Percentiles rank a stretch among this genome's conserved stretches.
Conservation (phyloP, 331 rosid genomes). For the Rhamnella rubrinervis region DNA sequence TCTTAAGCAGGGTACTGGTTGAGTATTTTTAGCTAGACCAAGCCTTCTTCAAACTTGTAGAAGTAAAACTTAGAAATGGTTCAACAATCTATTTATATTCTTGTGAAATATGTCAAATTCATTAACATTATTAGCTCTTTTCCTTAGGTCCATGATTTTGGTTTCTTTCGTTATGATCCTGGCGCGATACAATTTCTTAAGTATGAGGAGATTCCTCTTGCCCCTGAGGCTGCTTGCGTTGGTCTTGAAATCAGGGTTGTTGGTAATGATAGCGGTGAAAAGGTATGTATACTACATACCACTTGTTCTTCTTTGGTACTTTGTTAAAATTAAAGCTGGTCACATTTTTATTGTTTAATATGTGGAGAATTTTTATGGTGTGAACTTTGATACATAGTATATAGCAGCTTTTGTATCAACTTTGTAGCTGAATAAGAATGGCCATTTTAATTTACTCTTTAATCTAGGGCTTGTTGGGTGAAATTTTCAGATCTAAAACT, state of each 20-base stretch:
- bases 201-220: conserved; percentile 90
- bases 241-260: conserved; percentile 97
- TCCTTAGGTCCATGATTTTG: conserved; percentile 92
- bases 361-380: too few species aligned
- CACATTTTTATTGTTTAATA: neutral
- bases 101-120: conserved; percentile 13
- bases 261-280: conserved; percentile 98
- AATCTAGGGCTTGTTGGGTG: neutral
- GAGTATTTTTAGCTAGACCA: neutral
- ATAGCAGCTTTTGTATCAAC: too few species aligned
- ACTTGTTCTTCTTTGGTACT: neutral
- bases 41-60: neutral
- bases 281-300: conserved; percentile 49
- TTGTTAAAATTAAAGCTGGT: neutral
- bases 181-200: conserved; percentile 67
- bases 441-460: neutral
- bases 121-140: conserved; percentile 21
- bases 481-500: neutral
- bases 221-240: conserved; percentile 87
- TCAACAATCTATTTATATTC: neutral
- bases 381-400: too few species aligned
- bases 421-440: neutral
- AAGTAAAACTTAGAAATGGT: neutral
- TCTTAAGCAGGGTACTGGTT: too few species aligned
- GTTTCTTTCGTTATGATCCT: conserved; percentile 91